These are phyloP conservation scores for Trametes cinnabarina DNA, from an alignment of 768 basidiomycete species.

Conservation along the genomic window DNA sequence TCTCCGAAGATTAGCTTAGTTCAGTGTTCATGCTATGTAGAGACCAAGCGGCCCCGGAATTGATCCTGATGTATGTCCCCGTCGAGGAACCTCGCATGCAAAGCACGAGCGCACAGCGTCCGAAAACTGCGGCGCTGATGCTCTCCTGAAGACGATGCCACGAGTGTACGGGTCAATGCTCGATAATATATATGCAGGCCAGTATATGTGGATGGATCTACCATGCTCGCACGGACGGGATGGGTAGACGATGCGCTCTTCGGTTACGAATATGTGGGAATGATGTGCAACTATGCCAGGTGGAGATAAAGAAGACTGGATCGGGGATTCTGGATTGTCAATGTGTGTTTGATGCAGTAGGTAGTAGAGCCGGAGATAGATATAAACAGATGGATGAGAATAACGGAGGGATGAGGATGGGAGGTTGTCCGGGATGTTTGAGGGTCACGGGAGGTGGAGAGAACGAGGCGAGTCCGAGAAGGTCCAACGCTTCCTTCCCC, in stretches of 20 bases:
- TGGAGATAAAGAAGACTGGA: not conserved
- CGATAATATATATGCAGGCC: not conserved
- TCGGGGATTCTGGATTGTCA: not conserved
- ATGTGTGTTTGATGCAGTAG: not conserved
- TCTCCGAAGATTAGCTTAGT: not conserved
- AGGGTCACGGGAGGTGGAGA: not conserved
- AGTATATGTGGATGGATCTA: constrained; percentile 11
- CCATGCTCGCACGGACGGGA: constrained; percentile 4
- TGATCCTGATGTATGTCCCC: too few species aligned
- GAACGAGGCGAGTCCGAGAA: not conserved
- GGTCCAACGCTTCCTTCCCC: not conserved
- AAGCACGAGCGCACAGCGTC: too few species aligned
- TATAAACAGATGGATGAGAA: not conserved
- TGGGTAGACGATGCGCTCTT: not conserved
- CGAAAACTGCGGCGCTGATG: too few species aligned
- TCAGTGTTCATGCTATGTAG: not conserved
- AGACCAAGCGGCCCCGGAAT: not conserved
- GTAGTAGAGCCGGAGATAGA: not conserved
- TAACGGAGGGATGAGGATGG: not conserved
- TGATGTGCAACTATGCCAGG: not conserved
- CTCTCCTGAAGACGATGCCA: too few species aligned
- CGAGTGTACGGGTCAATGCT: too few species aligned
- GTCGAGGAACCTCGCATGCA: too few species aligned
- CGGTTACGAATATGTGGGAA: not conserved
- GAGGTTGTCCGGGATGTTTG: not conserved